Conservation (phyloP, 2,329 filamentous ascomycete genomes). For the Geosmithia morbida region DNA sequence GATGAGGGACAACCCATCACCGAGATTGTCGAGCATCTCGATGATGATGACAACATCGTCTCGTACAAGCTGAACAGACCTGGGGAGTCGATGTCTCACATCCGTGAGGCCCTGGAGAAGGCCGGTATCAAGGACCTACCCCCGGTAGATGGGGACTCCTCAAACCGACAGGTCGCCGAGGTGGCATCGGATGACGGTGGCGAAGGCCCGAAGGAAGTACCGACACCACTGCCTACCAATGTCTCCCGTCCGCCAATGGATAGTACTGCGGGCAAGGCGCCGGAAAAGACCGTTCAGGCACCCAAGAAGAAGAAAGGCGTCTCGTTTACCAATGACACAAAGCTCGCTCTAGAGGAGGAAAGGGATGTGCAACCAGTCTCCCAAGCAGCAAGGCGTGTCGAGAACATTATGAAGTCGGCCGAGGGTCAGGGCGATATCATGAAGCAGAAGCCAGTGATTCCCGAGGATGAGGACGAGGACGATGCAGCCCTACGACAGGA, state of each 20-base stretch:
- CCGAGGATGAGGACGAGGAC: conserved; percentile 62
- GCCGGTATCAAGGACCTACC: conserved; percentile 48
- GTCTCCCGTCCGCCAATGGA: neutral
- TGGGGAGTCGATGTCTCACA: conserved; percentile 48
- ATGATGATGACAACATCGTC: conserved; percentile 78
- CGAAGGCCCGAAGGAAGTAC: neutral
- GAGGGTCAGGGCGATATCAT: conserved; percentile 36
- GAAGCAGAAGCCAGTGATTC: conserved; percentile 37
- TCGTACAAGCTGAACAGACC: conserved; percentile 53
- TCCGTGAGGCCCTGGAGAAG: conserved; percentile 61
- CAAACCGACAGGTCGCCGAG: neutral
- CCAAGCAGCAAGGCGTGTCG: conserved; percentile 30
- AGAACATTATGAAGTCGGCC: conserved; percentile 41
- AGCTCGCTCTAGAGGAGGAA: conserved; percentile 15
- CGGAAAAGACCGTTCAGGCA: neutral
- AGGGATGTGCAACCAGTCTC: conserved; percentile 16
- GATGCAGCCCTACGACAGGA: conserved; percentile 69
- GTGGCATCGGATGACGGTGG: neutral
- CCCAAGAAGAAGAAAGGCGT: conserved; percentile 41
- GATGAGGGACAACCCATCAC: conserved; percentile 65
- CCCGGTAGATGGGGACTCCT: conserved; percentile 3
- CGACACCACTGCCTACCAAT: conserved; percentile 1
- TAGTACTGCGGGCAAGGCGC: neutral
- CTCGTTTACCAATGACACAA: conserved; percentile 47
- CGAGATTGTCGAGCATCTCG: conserved; percentile 84